phyloP scores from a whole-genome alignment of 2,329 filamentous ascomycete genomes.

The Fusarium xylarioides region DNA sequence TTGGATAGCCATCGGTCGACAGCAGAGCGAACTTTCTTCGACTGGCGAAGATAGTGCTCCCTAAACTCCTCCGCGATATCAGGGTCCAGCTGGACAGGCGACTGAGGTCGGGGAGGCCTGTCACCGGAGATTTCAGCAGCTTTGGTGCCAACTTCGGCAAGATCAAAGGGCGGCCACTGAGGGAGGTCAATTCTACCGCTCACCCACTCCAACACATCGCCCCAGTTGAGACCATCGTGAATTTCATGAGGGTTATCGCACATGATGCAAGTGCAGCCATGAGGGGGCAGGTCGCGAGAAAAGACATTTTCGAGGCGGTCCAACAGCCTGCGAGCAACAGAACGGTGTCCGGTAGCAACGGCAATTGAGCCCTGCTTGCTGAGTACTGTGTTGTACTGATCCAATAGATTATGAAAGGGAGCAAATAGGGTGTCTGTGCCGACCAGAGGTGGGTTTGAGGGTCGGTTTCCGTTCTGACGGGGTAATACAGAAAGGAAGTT shows the following conservation, averaged over 20 bases:
- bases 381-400: slow-evolving; percentile 86
- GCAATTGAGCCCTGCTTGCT: slow-evolving; percentile 87
- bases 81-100: slow-evolving; percentile 81
- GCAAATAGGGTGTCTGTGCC: slow-evolving; percentile 81
- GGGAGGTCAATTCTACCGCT: slow-evolving; percentile 89
- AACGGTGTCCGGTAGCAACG: slow-evolving; percentile 93
- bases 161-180: slow-evolving; percentile 86
- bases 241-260: slow-evolving; percentile 72
- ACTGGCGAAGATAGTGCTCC: slow-evolving; percentile 90
- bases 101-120: slow-evolving; percentile 63
- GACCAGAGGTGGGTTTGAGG: slow-evolving; percentile 70
- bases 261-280: slow-evolving; percentile 87
- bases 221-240: slow-evolving; percentile 85
- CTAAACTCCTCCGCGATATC: slow-evolving; percentile 94
- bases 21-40: slow-evolving; percentile 88
- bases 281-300: slow-evolving; percentile 85
- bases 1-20: slow-evolving; percentile 90
- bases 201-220: slow-evolving; percentile 92
- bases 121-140: slow-evolving; percentile 71
- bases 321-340: slow-evolving; percentile 87
- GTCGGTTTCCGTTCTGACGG: slow-evolving; percentile 63
- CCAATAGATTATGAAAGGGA: slow-evolving; percentile 82
- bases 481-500: slow-evolving; percentile 75
- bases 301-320: slow-evolving; percentile 95
- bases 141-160: slow-evolving; percentile 69